Base-by-base conservation (phyloP, 2,329 filamentous ascomycete genomes). In the Colletotrichum spaethianum region DNA sequence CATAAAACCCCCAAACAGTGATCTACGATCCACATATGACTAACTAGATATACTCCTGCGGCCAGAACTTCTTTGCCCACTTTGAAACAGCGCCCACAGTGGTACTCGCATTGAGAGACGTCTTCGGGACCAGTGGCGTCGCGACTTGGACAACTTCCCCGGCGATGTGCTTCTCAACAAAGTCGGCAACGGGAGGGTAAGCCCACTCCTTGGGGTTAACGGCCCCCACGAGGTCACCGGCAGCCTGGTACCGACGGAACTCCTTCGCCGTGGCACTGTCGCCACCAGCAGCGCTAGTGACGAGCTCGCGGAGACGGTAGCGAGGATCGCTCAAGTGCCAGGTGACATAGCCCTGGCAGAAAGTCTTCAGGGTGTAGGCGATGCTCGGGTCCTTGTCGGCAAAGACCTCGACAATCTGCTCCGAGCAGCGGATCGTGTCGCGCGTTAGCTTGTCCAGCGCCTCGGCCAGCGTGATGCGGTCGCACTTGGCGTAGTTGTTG, bases 311-410 rank as follows among this genome's bases (percentile, higher is more conserved):
- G 16, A 76, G 59, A 20, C 73, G 56, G 67, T 74, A 76, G 14
- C 75, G 72, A 23, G 64, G 33, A 55, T 75, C 75, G 38, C 71
- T 73, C 26, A 76, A 26, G 38, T 76, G 74, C 74, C 73, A 75
- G 18, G 75, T 75, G 40, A 76, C 64, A 53, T 75, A 75, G 60
- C 74, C 75, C 40, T 75, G 74, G 50, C 74, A 61, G 52, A 75
- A 74, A 36, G 55, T 36, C 38, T 46, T 56, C 5, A 71, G 48
- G 20, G 59, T 72, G 23, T 53, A 59, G 18, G 46, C 42, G 42
- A 72, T 63, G 16, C 38, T 60, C 33, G 53, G 62, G 26, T 76
- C 74, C 50, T 75, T 75, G 55, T 72, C 69, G 8, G 31, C 23
- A 52, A 76, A 76, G 20, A 76, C 75, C 26, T 48, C 33, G 28